Percentiles rank a stretch among this genome's conserved stretches.
These are phyloP conservation scores for Pythium grandisporangium DNA, from an alignment of 352 stramenopile genomes.

Conservation along the genomic window DNA sequence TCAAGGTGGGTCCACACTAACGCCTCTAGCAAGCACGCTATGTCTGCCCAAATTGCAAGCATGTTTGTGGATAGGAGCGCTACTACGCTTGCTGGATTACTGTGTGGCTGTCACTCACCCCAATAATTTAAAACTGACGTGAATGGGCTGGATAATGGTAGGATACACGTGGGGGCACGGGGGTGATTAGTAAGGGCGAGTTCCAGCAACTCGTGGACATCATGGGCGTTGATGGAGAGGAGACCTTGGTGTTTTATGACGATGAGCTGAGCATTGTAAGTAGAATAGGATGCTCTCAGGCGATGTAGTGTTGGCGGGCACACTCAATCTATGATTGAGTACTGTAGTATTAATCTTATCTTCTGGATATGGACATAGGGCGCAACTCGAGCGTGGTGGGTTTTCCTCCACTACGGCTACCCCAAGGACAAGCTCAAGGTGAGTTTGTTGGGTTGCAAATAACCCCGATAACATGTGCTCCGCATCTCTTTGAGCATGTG, in stretches of 20 bases:
- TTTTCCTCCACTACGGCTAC: conserved; percentile 70
- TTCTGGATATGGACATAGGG: conserved; percentile 15
- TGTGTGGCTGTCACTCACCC: neutral
- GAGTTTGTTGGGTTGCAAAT: no score
- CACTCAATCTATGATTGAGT: neutral
- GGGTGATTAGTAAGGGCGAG: conserved; percentile 26
- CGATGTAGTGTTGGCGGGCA: no score
- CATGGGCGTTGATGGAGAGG: conserved; percentile 31
- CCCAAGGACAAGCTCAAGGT: conserved; percentile 68
- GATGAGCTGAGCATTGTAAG: conserved; percentile 55
- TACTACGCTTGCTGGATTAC: neutral
- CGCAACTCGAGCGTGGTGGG: conserved; percentile 69
- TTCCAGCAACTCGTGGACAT: conserved; percentile 34
- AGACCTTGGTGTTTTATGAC: conserved; percentile 74
- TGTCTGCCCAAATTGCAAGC: no score
- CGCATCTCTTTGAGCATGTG: neutral
- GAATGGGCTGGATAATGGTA: neutral
- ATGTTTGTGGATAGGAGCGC: neutral
- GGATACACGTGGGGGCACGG: conserved; percentile 28
- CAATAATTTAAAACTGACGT: neutral
- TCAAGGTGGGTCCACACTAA: conserved; percentile 25
- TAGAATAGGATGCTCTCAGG: no score
- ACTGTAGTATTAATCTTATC: neutral
- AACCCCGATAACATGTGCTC: no score
- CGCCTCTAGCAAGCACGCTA: no score